Evolutionary conservation across 495 filamentous ascomycete species (phyloP), one percentile per base, ranked within the genome.

Genomic region (Immersiella caudata): DNA sequence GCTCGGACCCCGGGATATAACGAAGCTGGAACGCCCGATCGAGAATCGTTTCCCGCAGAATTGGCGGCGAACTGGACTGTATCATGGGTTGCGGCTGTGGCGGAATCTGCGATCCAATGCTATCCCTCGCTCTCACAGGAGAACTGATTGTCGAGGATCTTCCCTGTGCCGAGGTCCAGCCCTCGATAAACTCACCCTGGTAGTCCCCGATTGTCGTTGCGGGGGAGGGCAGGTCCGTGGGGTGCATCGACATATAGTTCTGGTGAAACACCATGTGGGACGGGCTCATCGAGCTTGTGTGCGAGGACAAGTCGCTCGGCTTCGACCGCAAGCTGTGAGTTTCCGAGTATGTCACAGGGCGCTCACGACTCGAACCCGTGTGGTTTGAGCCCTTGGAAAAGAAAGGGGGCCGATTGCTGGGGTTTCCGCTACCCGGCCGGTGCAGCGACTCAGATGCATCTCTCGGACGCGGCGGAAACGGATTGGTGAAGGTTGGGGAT

Each of bases 11-110:
- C 2, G 85, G 86, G 35, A 87, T 86, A 63, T 74, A 83, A 2
- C 84, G 78, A 74, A 87, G 69, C 65, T 85, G 81, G 70, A 88
- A 88, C 0, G 85, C 86, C n/a, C 86, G 74, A 65, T 88, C 86
- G 3, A 88, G 75, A 46, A 88, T 88, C 6, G 86, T 86, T 69
- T 88, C 85, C 22, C 84, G 78, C 3, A 81, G 84, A 0, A 74
- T 77, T 14, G 81, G 77, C 6, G 82, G 79, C 0, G 81, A 78
- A 60, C 73, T 74, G 49, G 77, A 73, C 11, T 78, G 73, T 11
- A 82, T 66, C 46, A 74, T 71, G 6, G 79, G 63, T 18, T 72
- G 69, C n/a, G 76, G 69, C 46, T 64, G 66, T 66, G 73, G 67
- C 63, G 50, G 76, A 56, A 68, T 74, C 49, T 71, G 78, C 52